Evolutionary conservation across 345 rosid genomes (phyloP).

Genomic region (Populus alba): DNA sequence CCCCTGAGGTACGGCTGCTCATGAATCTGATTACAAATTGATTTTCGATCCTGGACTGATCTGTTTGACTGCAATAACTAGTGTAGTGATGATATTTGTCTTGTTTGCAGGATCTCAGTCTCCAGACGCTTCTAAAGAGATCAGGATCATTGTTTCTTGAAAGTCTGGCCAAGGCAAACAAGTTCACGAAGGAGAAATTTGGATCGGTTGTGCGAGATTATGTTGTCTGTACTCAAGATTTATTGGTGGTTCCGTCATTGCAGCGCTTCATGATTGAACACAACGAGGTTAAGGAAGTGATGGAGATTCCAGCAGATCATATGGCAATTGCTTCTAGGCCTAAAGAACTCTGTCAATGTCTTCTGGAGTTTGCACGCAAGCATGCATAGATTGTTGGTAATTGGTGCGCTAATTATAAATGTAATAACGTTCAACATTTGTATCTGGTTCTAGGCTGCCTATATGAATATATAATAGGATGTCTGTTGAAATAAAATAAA

Average conservation of each 20-base stretch:
- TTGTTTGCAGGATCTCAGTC: not conserved
- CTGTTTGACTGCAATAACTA: not conserved
- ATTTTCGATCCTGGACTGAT: not conserved
- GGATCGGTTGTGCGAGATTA: too few relatives aligned
- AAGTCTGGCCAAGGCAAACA: too few relatives aligned
- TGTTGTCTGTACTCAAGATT: conserved; percentile 25
- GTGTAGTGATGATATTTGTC: not conserved
- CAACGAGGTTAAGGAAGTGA: conserved; percentile 12
- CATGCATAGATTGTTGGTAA: not conserved
- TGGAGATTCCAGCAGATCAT: conserved; percentile 29
- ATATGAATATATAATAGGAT: too few relatives aligned
- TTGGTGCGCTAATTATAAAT: too few relatives aligned
- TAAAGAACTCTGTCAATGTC: conserved; percentile 7
- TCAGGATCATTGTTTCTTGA: conserved; percentile 9
- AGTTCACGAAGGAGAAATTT: too few relatives aligned
- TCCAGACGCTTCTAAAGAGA: not conserved
- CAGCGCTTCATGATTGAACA: conserved; percentile 39
- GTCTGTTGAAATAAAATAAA: too few relatives aligned
- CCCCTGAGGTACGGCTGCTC: conserved; percentile 20
- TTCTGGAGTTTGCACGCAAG: conserved; percentile 11
- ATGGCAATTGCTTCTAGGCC: conserved; percentile 24
- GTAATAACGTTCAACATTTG: too few relatives aligned
- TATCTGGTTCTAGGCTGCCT: too few relatives aligned
- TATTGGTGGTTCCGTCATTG: not conserved
- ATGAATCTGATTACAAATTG: not conserved